A percentile compares a stretch with the other conserved stretches of the same genome.
Conservation (phyloP, 495 filamentous ascomycete genomes). For the Penicillium steckii region DNA sequence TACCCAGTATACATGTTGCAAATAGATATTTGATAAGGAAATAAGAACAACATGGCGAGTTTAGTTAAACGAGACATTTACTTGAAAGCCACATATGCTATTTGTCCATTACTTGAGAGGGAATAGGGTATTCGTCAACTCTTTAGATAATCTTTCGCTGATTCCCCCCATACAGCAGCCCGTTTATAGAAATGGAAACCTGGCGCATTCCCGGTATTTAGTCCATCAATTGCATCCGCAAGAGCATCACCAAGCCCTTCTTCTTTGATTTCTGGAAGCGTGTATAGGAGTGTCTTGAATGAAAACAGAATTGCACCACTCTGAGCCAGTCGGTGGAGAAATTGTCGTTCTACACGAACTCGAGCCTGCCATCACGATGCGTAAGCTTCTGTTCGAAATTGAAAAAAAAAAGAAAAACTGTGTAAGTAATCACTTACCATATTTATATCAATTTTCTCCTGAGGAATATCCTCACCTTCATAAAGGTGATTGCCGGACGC, state of each 20-base stretch:
- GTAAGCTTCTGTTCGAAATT: background rate
- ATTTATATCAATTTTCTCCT: conserved; percentile 7
- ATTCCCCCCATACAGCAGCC: conserved; percentile 60
- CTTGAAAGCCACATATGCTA: too few relatives aligned
- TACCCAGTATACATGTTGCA: too few relatives aligned
- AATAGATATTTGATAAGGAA: too few relatives aligned
- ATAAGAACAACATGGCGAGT: too few relatives aligned
- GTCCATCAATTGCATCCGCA: conserved; percentile 67
- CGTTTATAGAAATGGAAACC: conserved; percentile 66
- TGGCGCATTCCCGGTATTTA: conserved; percentile 60
- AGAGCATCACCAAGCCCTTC: conserved; percentile 62
- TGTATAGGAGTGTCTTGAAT: conserved; percentile 74
- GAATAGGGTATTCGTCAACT: conserved; percentile 19
- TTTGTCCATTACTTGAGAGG: background rate
- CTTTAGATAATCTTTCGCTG: conserved; percentile 54
- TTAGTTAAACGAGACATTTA: too few relatives aligned
- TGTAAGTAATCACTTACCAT: too few relatives aligned
- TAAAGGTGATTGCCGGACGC: conserved; percentile 18
- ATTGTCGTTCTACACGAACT: conserved; percentile 69
- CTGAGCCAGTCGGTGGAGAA: conserved; percentile 63
- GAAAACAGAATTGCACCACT: conserved; percentile 65
- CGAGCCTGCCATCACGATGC: conserved; percentile 30
- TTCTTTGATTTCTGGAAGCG: conserved; percentile 59
- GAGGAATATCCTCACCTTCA: conserved; percentile 14
- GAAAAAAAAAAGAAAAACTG: too few relatives aligned